Evolutionary conservation across 2,329 filamentous ascomycete species (phyloP).

Genomic region (Beauveria sp.): DNA sequence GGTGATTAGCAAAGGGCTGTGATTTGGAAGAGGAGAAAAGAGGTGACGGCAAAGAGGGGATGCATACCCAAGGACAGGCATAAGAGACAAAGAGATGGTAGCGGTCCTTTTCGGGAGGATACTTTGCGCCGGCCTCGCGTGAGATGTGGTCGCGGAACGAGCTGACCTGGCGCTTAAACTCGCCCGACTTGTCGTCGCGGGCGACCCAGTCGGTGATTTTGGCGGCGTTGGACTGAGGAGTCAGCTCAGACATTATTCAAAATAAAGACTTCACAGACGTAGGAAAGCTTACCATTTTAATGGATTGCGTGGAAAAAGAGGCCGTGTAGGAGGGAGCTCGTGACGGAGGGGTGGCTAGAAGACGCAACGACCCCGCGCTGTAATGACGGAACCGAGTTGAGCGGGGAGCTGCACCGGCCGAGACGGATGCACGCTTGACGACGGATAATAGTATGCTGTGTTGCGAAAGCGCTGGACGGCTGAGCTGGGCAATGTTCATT

Average conservation of each 20-base stretch:
- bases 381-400: background rate
- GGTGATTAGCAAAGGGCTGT: background rate
- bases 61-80: constrained; percentile 75
- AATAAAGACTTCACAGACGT: no score
- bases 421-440: background rate
- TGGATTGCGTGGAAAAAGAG: background rate
- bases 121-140: constrained; percentile 61
- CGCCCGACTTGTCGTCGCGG: constrained; percentile 68
- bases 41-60: constrained; percentile 13
- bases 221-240: constrained; percentile 14
- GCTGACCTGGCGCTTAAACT: constrained; percentile 85
- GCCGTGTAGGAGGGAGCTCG: background rate
- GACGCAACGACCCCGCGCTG: background rate
- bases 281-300: background rate
- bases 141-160: constrained; percentile 78
- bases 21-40: background rate
- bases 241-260: background rate
- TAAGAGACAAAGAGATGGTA: constrained; percentile 96
- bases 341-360: background rate
- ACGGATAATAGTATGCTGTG: background rate
- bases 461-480: background rate
- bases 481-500: background rate
- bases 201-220: constrained; percentile 81
- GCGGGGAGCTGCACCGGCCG: background rate
- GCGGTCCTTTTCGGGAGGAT: constrained; percentile 76